These are phyloP conservation scores for Penicillium macrosclerotiorum DNA, from an alignment of 495 filamentous ascomycete species.

Conservation along the genomic window DNA sequence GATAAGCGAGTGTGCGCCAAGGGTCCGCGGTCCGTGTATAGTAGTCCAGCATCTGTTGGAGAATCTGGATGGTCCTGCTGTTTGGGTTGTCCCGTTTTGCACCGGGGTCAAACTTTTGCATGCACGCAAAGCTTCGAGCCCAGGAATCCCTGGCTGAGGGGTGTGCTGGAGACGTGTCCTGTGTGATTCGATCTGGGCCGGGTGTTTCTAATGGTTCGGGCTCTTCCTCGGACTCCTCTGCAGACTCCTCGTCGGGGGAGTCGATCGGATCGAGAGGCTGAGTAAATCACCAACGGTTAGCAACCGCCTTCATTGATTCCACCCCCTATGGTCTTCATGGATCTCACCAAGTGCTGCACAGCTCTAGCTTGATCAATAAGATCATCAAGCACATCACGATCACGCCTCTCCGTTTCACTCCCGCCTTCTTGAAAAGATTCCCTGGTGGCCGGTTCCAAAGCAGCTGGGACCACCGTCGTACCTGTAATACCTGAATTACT, in stretches of 20 bases:
- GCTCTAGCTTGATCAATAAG: constrained; percentile 57
- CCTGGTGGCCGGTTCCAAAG: neutral
- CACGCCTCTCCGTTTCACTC: neutral
- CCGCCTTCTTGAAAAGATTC: neutral
- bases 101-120: constrained; percentile 56
- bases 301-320: no score
- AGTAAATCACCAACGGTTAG: neutral
- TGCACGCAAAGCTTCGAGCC: constrained; percentile 63
- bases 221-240: constrained; percentile 17
- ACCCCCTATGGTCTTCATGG: no score
- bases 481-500: no score
- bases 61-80: constrained; percentile 67
- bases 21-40: constrained; percentile 71
- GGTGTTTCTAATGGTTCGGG: constrained; percentile 21
- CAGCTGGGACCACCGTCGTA: neutral
- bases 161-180: constrained; percentile 23
- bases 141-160: constrained; percentile 22
- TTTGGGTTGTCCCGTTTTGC: constrained; percentile 58
- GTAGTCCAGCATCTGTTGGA: constrained; percentile 80
- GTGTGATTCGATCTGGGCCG: constrained; percentile 16
- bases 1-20: constrained; percentile 80
- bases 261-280: constrained; percentile 46
- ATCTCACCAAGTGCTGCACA: constrained; percentile 52
- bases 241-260: constrained; percentile 19
- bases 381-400: constrained; percentile 53